Base-by-base conservation (phyloP, 2,329 filamentous ascomycete genomes). In the Fusarium nygamai region DNA sequence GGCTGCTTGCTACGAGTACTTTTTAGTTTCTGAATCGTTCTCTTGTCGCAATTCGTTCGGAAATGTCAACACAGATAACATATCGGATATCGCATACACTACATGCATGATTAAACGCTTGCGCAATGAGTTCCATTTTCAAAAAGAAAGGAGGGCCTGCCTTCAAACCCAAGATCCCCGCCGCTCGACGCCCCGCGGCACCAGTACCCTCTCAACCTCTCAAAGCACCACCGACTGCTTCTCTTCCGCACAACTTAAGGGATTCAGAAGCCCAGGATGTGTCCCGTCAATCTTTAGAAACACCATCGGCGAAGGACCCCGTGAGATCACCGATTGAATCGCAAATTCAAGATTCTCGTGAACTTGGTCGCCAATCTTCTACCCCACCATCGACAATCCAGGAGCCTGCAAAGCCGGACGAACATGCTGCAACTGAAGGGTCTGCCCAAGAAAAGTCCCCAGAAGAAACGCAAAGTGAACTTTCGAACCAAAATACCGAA, bases 121-220 rank as follows among this genome's bases (percentile, higher is more conserved):
- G 66, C 84, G 86, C 83, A 76, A 92, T 93, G 86, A 90, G 88
- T 83, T 88, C 87, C 69, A 92, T 92, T 84, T 87, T 92, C 82
- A 93, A 93, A 84, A 93, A 93, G 83, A 85, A 87, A 76, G 87
- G 85, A 78, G 86, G 87, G 76, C 84, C 87, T 66, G 86, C 86
- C 84, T 94, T 94, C 84, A 93, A 93, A 81, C 92, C 92, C 50
- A 94, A 93, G 84, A 89, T 89, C 73, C 89, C 89, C 38, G 81
- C 83, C 39, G 85, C 86, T 73, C 89, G 91, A 78, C 84, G 86
- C 64, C 80, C 81, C 70, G 85, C 85, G 72, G 83, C 84, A 63
- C 81, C 84, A 67, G 78, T 80, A 65, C 61, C 73, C 39, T 72
- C 75, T 57, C 75, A 77, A 67, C 71, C 61, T 47, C 56, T 66